phyloP scores from a whole-genome alignment of 257 asterid genomes.

The Lithospermum erythrorhizon region DNA sequence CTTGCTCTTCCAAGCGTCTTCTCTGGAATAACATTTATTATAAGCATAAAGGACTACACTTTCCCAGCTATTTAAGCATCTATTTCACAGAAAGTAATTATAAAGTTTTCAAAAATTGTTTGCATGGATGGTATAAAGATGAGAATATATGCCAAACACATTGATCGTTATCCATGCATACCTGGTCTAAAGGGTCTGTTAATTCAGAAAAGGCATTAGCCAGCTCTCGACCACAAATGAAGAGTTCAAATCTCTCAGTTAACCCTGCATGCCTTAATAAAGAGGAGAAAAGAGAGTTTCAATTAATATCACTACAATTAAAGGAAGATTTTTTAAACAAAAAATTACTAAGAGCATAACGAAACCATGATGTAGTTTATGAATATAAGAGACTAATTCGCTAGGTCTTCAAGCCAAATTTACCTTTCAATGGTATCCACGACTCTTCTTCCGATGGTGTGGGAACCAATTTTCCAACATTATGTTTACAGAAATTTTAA shows the following conservation, averaged over 20 bases:
- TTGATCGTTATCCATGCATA: background rate
- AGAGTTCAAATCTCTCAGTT: slow-evolving; percentile 96
- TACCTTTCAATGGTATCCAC: too few species aligned
- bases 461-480: too few species aligned
- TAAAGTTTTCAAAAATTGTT: too few species aligned
- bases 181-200: background rate
- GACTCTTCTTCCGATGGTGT: too few species aligned
- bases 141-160: too few species aligned
- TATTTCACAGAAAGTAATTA: background rate
- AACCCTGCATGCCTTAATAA: slow-evolving; percentile 57
- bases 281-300: slow-evolving; percentile 3
- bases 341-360: background rate
- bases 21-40: slow-evolving; percentile 35
- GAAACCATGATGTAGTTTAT: background rate
- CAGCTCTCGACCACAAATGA: slow-evolving; percentile 39
- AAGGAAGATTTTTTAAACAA: too few species aligned
- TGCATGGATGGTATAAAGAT: too few species aligned
- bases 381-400: too few species aligned
- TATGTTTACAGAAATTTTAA: too few species aligned
- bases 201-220: too few species aligned
- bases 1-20: slow-evolving; percentile 84
- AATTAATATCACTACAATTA: background rate
- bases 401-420: too few species aligned
- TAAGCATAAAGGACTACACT: background rate
- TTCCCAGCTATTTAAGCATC: slow-evolving; percentile 23